These are phyloP conservation scores for Magnolia sinica DNA, from an alignment of 164 flowering plant genomes.

Conservation along the genomic window DNA sequence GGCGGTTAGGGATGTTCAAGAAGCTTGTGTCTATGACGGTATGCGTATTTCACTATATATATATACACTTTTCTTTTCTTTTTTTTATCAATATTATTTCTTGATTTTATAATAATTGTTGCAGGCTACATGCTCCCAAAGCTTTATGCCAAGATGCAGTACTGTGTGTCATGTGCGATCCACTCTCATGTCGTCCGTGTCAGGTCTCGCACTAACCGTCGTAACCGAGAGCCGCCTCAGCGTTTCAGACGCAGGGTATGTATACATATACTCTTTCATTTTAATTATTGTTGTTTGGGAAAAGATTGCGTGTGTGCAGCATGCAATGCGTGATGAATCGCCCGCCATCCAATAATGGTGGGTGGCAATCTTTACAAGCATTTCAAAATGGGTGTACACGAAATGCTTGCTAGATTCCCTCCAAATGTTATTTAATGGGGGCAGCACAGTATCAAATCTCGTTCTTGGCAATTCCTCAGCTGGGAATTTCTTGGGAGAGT, in stretches of 20 bases:
- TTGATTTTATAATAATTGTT: background rate
- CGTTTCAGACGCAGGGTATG: conserved; percentile 83
- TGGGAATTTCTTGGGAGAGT: too few relatives aligned
- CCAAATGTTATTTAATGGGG: too few relatives aligned
- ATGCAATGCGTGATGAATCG: too few relatives aligned
- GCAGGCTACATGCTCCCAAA: conserved; percentile 20
- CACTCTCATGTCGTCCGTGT: conserved; percentile 77
- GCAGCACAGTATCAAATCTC: too few relatives aligned
- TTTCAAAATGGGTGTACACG: too few relatives aligned
- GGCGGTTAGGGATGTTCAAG: conserved; percentile 82
- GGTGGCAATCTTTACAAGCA: too few relatives aligned
- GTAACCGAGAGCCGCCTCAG: conserved; percentile 87
- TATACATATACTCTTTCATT: background rate
- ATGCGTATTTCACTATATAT: background rate
- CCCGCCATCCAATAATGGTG: too few relatives aligned
- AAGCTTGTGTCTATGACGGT: conserved; percentile 83
- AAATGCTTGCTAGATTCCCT: too few relatives aligned
- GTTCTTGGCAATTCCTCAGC: too few relatives aligned
- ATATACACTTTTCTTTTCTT: too few relatives aligned
- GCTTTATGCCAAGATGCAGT: conserved; percentile 28
- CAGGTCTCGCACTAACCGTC: conserved; percentile 69
- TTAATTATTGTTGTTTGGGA: background rate
- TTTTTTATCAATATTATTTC: background rate
- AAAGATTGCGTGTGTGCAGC: background rate
- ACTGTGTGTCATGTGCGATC: conserved; percentile 24